Evolutionary conservation across 768 basidiomycete species (phyloP), one percentile per base, ranked within the genome.

Genomic region (Vararia minispora): DNA sequence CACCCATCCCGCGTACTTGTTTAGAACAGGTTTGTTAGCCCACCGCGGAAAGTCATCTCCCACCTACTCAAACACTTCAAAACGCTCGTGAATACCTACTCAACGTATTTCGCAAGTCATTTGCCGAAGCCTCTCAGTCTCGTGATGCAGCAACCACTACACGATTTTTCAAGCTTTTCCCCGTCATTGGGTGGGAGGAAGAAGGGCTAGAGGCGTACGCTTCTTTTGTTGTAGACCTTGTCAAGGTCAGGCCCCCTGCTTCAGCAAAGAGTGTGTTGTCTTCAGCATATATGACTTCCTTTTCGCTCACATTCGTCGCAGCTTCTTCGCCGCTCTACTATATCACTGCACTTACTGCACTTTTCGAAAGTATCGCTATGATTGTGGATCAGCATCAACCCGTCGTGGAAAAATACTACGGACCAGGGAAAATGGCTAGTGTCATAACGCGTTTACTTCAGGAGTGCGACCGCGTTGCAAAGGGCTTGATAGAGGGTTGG

Each of bases 381-480:
- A 90, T 99, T 46, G 80, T 99, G 16, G 90, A 94, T 51, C 95
- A 99, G 52, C 95, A 99, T 54, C 94, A 95, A 48, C 87, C 90
- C 2, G 77, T 99, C 4, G 92, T 99, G 1, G 94, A 97, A 54
- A 98, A 95, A 60, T 98, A 99, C 60, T 99, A 99, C 51, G 95
- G 95, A 0, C 49, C 58, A 7, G 85, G 89, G 1, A 82, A 83
- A 56, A 98, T 98, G 94, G 62, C 68, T 28, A 71, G 60, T 25
- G 89, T 94, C 10, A 72, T 91, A 2, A 62, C 69, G 17, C 69
- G 78, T 29, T 64, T 99, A 6, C 58, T 95, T 33, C 73, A 79
- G 40, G 92, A 98, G 54, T 86, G 85, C 38, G 94, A 97, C 58
- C 68, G 78, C 23, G 83, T 94, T 13, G 79, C 88, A 0, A 72